Conservation (phyloP, 257 asterid genomes). For the Petrea volubilis region DNA sequence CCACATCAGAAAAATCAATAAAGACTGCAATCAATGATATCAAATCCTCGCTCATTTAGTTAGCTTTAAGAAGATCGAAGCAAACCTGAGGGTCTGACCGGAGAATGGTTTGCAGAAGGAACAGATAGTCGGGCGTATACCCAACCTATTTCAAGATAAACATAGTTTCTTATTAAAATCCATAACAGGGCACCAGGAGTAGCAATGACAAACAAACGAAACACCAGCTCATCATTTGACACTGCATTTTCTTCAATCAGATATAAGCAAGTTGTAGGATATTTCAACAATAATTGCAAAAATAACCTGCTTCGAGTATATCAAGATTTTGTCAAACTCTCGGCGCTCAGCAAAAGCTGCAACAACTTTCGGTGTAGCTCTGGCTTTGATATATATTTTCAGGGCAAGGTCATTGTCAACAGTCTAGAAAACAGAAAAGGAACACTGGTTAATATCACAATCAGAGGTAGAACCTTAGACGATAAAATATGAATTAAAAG, state of each 20-base stretch:
- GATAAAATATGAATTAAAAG: neutral
- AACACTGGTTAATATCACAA: conserved; percentile 10
- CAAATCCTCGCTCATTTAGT: neutral
- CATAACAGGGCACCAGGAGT: conserved; percentile 9
- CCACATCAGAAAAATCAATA: conserved; percentile 26
- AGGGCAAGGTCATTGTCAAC: conserved; percentile 99
- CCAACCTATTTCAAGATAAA: conserved; percentile 76
- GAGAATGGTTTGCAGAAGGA: conserved; percentile 97
- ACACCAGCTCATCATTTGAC: conserved; percentile 5
- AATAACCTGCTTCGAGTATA: conserved; percentile 95
- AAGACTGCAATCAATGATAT: neutral
- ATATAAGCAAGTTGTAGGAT: neutral
- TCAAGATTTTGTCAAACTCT: conserved; percentile 95
- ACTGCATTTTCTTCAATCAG: conserved; percentile 10
- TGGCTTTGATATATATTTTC: conserved; percentile 95
- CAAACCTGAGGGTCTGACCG: conserved; percentile 98
- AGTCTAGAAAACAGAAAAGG: conserved; percentile 55
- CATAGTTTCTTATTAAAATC: conserved; percentile 13
- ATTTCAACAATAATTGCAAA: neutral
- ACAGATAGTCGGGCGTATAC: conserved; percentile 93
- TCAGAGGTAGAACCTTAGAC: conserved; percentile 2
- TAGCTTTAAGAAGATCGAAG: conserved; percentile 9
- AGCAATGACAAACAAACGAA: conserved; percentile 8
- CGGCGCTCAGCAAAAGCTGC: conserved; percentile 99
- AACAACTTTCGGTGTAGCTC: conserved; percentile 98